Evolutionary conservation across 371 early-diverging fungal species (phyloP).

Genomic region (Mycotypha africana): DNA sequence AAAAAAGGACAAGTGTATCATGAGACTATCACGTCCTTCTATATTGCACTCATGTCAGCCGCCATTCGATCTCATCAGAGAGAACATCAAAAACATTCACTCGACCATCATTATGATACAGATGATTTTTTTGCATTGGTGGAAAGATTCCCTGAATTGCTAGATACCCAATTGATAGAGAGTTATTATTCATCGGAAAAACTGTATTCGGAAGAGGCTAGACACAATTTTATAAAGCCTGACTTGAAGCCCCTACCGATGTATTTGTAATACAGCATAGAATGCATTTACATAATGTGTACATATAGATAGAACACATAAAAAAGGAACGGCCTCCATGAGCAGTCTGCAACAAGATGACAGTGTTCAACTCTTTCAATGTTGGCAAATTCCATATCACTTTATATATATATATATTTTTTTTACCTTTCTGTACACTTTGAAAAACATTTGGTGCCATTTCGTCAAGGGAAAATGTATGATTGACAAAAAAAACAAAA

Average conservation of each 20-base stretch:
- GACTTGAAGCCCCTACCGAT: slow-evolving; percentile 40
- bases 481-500: no score
- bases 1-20: slow-evolving; percentile 36
- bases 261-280: neutral
- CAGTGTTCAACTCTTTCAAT: no score
- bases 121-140: slow-evolving; percentile 54
- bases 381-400: no score
- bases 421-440: no score
- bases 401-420: no score
- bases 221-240: slow-evolving; percentile 31
- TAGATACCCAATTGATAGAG: slow-evolving; percentile 36
- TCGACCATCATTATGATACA: slow-evolving; percentile 7
- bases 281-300: neutral
- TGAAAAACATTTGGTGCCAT: no score
- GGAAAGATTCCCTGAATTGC: slow-evolving; percentile 37
- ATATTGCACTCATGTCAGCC: slow-evolving; percentile 38
- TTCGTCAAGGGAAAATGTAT: no score
- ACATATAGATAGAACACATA: no score
- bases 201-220: slow-evolving; percentile 37
- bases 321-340: no score
- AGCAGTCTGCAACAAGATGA: no score
- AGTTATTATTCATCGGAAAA: slow-evolving; percentile 40
- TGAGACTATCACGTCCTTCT: slow-evolving; percentile 58
- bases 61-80: slow-evolving; percentile 29
- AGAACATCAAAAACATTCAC: no score